Evolutionary conservation across 139 green algal genomes (phyloP).

Genomic region (Zygnema circumcarinatum): DNA sequence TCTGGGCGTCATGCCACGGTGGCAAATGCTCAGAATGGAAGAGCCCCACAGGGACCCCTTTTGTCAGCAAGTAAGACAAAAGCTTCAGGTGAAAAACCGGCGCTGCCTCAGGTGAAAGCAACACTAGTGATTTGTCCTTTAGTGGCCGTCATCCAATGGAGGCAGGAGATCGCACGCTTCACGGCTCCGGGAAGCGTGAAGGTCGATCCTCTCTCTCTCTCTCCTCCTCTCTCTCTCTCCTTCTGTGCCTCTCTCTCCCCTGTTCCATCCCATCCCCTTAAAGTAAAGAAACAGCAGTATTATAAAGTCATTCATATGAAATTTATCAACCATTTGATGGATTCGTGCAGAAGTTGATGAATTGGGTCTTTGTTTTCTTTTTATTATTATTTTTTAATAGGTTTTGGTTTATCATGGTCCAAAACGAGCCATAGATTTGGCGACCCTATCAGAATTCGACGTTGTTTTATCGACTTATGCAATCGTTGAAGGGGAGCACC

Average conservation of each 20-base stretch:
- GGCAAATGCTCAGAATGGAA: neutral
- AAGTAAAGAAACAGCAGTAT: slow-evolving; percentile 15
- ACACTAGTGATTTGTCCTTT: slow-evolving; percentile 94
- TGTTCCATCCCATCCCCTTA: neutral
- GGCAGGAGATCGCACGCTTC: slow-evolving; percentile 86
- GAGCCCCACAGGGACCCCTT: neutral
- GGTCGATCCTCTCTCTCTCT: neutral
- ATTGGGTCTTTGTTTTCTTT: no score
- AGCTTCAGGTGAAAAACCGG: neutral
- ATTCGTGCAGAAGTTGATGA: no score
- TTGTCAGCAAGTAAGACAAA: neutral
- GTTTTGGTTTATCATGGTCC: slow-evolving; percentile 86
- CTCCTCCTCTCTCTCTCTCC: neutral
- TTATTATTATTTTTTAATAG: no score
- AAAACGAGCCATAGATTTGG: slow-evolving; percentile 36
- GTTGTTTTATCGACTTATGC: slow-evolving; percentile 92
- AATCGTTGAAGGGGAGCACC: slow-evolving; percentile 86
- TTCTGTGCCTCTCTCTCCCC: no score
- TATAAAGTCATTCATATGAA: no score
- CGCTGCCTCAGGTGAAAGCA: slow-evolving; percentile 56
- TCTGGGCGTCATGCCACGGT: neutral
- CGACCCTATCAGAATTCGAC: slow-evolving; percentile 73
- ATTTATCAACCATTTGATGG: no score
- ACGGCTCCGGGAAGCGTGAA: slow-evolving; percentile 66
- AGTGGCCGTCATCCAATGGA: slow-evolving; percentile 88